Conservation (phyloP, 2,329 filamentous ascomycete species). For the Neoascochyta sp. region DNA sequence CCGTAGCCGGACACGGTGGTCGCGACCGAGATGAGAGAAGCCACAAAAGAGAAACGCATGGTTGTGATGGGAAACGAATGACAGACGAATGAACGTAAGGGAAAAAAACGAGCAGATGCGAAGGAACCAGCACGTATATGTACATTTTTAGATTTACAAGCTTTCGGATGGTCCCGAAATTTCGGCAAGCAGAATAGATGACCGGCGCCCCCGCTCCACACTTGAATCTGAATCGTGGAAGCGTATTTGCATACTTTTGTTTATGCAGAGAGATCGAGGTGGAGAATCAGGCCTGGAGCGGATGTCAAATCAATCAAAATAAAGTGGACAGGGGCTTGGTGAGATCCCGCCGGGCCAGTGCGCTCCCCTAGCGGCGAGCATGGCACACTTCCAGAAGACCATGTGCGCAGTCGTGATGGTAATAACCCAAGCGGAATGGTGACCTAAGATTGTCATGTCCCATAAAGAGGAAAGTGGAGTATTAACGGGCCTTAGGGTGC, state of each 20-base stretch:
- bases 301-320: neutral
- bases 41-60: slow-evolving; percentile 19
- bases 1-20: slow-evolving; percentile 34
- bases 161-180: neutral
- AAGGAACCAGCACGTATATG: neutral
- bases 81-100: neutral
- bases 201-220: neutral
- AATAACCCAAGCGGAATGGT: too few relatives aligned
- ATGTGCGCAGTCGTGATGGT: neutral
- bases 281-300: neutral
- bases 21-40: slow-evolving; percentile 16
- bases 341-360: neutral
- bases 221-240: neutral
- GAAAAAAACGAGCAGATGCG: neutral
- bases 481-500: too few relatives aligned
- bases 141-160: neutral
- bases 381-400: neutral
- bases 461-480: too few relatives aligned
- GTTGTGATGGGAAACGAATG: slow-evolving; percentile 7
- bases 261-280: neutral
- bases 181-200: neutral
- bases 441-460: too few relatives aligned
- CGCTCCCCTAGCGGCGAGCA: neutral
- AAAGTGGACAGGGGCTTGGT: neutral
- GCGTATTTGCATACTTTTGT: neutral